phyloP scores from a whole-genome alignment of 768 basidiomycete genomes.

The Boletales sp. region DNA sequence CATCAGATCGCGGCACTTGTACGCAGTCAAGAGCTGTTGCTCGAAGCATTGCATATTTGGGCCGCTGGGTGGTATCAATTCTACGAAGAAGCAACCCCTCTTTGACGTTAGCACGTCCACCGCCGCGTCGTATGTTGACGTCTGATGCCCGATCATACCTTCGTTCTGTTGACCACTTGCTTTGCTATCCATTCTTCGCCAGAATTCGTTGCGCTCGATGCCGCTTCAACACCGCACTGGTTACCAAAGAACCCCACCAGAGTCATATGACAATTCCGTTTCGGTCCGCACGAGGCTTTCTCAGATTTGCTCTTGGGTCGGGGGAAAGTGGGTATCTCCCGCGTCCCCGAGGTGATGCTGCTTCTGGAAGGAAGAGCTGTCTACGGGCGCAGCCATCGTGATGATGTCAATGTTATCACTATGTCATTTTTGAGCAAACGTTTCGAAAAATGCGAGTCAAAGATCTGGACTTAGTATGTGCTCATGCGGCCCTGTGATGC shows the following conservation, averaged over 20 bases:
- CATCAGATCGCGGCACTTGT: slow-evolving; percentile 3
- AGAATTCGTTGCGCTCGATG: slow-evolving; percentile 15
- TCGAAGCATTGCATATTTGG: slow-evolving; percentile 1
- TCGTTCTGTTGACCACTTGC: slow-evolving; percentile 14
- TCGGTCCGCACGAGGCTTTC: slow-evolving; percentile 17
- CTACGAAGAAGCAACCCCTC: slow-evolving; percentile 24
- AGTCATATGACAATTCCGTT: slow-evolving; percentile 12
- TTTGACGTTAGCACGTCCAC: slow-evolving; percentile 35
- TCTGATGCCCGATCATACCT: slow-evolving; percentile 13
- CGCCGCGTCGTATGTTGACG: slow-evolving; percentile 37
- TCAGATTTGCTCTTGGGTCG: slow-evolving; percentile 12
- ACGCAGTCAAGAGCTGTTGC: slow-evolving; percentile 8
- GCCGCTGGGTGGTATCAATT: slow-evolving; percentile 12
- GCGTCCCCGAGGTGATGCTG: slow-evolving; percentile 29
- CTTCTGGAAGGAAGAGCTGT: slow-evolving; percentile 21
- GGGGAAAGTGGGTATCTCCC: slow-evolving; percentile 19
- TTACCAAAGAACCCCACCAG: slow-evolving; percentile 4
- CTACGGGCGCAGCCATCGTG: slow-evolving; percentile 10
- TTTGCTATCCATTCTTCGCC: slow-evolving; percentile 18
- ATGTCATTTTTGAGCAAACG: background rate
- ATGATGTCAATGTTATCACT: slow-evolving; percentile 7
- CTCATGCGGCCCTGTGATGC: background rate
- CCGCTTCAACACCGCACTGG: slow-evolving; percentile 16
- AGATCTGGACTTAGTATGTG: background rate
- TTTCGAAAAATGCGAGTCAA: background rate